phyloP scores from a whole-genome alignment of 2,329 filamentous ascomycete species.

The Stemphylium lycopersici region DNA sequence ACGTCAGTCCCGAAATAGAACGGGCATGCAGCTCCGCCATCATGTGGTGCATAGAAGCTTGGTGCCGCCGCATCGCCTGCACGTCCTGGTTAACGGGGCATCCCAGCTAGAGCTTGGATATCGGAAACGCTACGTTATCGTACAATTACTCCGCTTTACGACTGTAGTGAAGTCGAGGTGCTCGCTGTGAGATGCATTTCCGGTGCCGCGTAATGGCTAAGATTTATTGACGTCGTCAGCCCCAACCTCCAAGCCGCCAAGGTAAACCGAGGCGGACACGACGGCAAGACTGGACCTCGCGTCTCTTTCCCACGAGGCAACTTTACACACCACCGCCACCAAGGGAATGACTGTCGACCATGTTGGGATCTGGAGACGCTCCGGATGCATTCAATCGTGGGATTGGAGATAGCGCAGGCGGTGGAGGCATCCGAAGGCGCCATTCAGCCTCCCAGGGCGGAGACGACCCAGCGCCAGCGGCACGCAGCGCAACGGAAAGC shows the following conservation, averaged over 20 bases:
- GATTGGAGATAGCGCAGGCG: background rate
- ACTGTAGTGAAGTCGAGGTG: background rate
- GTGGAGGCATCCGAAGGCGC: slow-evolving; percentile 38
- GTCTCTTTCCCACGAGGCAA: background rate
- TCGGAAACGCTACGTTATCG: background rate
- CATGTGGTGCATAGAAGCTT: slow-evolving; percentile 1
- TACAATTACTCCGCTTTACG: background rate
- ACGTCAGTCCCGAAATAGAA: slow-evolving; percentile 18
- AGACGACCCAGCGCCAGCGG: slow-evolving; percentile 21
- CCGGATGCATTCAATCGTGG: slow-evolving; percentile 15
- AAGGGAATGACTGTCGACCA: slow-evolving; percentile 33
- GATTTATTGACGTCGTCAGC: slow-evolving; percentile 8
- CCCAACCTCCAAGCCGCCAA: slow-evolving; percentile 26
- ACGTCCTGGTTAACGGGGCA: background rate
- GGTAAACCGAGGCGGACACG: background rate
- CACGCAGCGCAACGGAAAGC: slow-evolving; percentile 13
- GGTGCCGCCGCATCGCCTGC: slow-evolving; percentile 6
- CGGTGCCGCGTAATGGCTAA: slow-evolving; percentile 25
- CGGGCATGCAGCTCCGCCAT: background rate
- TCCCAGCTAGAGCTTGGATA: background rate
- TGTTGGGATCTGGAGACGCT: slow-evolving; percentile 38
- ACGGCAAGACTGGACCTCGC: background rate
- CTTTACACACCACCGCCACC: slow-evolving; percentile 8
- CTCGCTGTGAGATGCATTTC: background rate
- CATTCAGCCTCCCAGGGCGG: slow-evolving; percentile 37